Percentiles rank a stretch among this genome's conserved stretches.
These are phyloP conservation scores for Sordariomycetes sp. DNA, from an alignment of 2,329 filamentous ascomycete genomes.

Conservation along the genomic window DNA sequence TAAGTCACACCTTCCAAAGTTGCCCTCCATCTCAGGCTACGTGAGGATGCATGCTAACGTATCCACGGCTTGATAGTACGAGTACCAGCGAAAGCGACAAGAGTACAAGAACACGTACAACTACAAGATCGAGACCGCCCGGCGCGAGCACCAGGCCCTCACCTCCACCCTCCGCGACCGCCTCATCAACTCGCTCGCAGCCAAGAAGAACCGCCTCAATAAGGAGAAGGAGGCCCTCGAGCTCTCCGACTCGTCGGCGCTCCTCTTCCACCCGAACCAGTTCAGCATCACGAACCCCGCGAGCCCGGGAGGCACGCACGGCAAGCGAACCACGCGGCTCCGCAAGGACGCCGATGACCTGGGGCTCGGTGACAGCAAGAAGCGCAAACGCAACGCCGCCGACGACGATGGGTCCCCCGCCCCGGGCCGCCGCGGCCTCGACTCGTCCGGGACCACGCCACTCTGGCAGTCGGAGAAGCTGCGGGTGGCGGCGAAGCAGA, in stretches of 20 bases:
- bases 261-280: slow-evolving; percentile 54
- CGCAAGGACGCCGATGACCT: slow-evolving; percentile 48
- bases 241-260: slow-evolving; percentile 51
- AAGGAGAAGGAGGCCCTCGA: slow-evolving; percentile 57
- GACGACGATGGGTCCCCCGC: slow-evolving; percentile 52
- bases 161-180: slow-evolving; percentile 49
- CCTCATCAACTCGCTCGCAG: slow-evolving; percentile 51
- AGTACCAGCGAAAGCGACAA: slow-evolving; percentile 48
- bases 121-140: slow-evolving; percentile 50
- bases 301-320: slow-evolving; percentile 49
- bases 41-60: not conserved
- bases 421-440: slow-evolving; percentile 39
- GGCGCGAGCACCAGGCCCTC: slow-evolving; percentile 45
- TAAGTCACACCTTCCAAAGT: slow-evolving; percentile 27
- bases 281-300: slow-evolving; percentile 52
- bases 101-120: slow-evolving; percentile 45
- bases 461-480: slow-evolving; percentile 50
- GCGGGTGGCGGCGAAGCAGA: slow-evolving; percentile 36
- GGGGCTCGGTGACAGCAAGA: slow-evolving; percentile 40
- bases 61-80: slow-evolving; percentile 30
- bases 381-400: slow-evolving; percentile 45
- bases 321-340: slow-evolving; percentile 48
- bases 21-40: not conserved
- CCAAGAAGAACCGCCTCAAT: slow-evolving; percentile 50
- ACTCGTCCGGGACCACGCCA: slow-evolving; percentile 43